Evolutionary conservation across 2,329 filamentous ascomycete genomes (phyloP).

Genomic region (Cordyceps tenuipes): DNA sequence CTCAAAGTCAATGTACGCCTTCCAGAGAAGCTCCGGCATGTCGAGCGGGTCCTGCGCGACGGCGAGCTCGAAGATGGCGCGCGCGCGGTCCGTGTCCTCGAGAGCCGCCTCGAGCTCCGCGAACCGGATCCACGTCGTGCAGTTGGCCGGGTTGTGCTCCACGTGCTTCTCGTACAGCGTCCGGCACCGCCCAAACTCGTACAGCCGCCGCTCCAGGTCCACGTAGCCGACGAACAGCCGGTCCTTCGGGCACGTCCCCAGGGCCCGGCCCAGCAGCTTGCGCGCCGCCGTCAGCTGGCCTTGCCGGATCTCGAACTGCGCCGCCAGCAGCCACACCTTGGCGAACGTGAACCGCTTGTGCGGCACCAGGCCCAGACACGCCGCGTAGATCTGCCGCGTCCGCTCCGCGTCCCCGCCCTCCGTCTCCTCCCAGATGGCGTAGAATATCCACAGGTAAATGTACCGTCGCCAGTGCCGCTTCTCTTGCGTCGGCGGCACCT

Average conservation of each 20-base stretch:
- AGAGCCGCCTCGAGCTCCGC: constrained; percentile 86
- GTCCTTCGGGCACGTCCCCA: constrained; percentile 94
- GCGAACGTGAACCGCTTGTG: constrained; percentile 97
- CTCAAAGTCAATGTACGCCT: constrained; percentile 97
- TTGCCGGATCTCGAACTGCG: constrained; percentile 88
- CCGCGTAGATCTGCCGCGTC: constrained; percentile 82
- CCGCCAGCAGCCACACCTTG: constrained; percentile 91
- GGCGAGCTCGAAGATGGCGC: constrained; percentile 88
- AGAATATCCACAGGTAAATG: constrained; percentile 97
- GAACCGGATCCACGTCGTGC: constrained; percentile 93
- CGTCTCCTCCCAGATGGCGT: constrained; percentile 90
- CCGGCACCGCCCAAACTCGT: constrained; percentile 87
- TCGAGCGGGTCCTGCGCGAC: constrained; percentile 76
- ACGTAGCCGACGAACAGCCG: constrained; percentile 92
- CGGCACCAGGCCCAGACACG: constrained; percentile 78
- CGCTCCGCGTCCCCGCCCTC: constrained; percentile 70
- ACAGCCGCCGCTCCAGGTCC: constrained; percentile 83
- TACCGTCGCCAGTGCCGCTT: constrained; percentile 97
- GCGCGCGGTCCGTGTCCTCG: constrained; percentile 78
- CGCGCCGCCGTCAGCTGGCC: constrained; percentile 70
- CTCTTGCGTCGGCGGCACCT: constrained; percentile 89
- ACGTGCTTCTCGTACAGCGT: constrained; percentile 91
- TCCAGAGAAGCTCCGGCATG: constrained; percentile 98
- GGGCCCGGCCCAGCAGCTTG: constrained; percentile 81
- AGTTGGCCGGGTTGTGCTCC: constrained; percentile 83